These are phyloP conservation scores for Cadophora sp. DNA, from an alignment of 2,329 filamentous ascomycete genomes.

Conservation along the genomic window DNA sequence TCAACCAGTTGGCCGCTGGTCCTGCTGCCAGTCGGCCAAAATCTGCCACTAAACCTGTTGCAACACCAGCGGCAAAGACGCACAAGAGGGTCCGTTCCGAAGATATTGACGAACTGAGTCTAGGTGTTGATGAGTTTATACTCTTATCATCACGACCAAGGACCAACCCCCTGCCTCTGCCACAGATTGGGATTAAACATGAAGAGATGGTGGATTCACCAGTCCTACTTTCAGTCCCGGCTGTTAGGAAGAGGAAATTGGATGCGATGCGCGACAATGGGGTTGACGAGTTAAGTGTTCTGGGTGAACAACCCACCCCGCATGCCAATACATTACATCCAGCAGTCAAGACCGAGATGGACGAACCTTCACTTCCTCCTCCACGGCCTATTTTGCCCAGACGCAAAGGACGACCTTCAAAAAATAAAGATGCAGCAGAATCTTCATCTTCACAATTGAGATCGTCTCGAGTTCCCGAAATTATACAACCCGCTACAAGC, in stretches of 20 bases:
- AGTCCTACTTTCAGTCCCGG: conserved; percentile 4
- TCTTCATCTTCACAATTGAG: conserved; percentile 11
- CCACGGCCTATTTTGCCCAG: background rate
- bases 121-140: conserved; percentile 35
- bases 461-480: conserved; percentile 1
- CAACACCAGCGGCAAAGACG: conserved; percentile 6
- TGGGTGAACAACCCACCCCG: background rate
- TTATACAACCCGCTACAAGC: conserved; percentile 18
- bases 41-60: background rate
- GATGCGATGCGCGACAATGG: conserved; percentile 21
- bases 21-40: background rate
- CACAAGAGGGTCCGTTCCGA: conserved; percentile 21
- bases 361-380: background rate
- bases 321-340: background rate
- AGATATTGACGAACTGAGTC: conserved; percentile 41
- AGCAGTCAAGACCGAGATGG: conserved; percentile 18
- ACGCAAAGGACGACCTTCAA: conserved; percentile 17
- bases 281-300: conserved; percentile 14
- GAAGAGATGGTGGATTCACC: conserved; percentile 25
- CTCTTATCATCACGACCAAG: conserved; percentile 33
- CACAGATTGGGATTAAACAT: conserved; percentile 28
- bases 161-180: conserved; percentile 17
- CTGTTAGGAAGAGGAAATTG: conserved; percentile 33
- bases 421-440: conserved; percentile 3
- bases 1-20: background rate